Evolutionary conservation across 1,284 basidiomycete genomes (phyloP).

Genomic region (Cutaneotrichosporon spelunceum): DNA sequence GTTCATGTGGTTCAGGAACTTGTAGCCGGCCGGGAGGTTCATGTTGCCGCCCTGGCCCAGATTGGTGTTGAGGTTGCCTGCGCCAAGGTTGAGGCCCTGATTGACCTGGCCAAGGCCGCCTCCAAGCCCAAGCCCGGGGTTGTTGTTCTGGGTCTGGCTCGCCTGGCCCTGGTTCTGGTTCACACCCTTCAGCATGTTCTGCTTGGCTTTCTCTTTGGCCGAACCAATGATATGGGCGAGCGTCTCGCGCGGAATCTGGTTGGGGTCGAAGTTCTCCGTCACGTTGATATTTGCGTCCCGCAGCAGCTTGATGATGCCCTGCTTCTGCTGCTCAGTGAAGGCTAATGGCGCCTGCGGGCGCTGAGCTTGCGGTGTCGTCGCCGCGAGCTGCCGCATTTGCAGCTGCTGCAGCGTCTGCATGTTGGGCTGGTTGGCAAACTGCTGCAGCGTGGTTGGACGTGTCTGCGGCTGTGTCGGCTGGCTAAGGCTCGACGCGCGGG

Average conservation of each 20-base stretch:
- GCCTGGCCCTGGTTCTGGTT: background rate
- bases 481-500: constrained; percentile 11
- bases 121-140: background rate
- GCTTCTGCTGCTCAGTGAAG: constrained; percentile 20
- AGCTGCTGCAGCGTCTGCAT: constrained; percentile 24
- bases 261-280: constrained; percentile 22
- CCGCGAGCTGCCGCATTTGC: constrained; percentile 23
- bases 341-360: constrained; percentile 5
- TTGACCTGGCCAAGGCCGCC: background rate
- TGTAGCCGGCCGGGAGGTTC: background rate
- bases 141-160: background rate
- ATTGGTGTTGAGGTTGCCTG: background rate
- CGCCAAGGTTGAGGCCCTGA: too few relatives aligned
- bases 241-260: constrained; percentile 22
- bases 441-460: constrained; percentile 20
- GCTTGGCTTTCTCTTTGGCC: constrained; percentile 17
- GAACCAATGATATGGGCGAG: constrained; percentile 15
- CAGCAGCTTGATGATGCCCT: constrained; percentile 23
- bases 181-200: background rate
- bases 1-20: constrained; percentile 3
- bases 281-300: constrained; percentile 20
- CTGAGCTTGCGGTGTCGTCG: constrained; percentile 13
- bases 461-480: constrained; percentile 16
- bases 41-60: background rate
- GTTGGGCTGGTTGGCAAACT: constrained; percentile 27